Evolutionary conservation across 495 filamentous ascomycete genomes (phyloP), one percentile per base, ranked within the genome.

Genomic region (Aspergillus biplanus): DNA sequence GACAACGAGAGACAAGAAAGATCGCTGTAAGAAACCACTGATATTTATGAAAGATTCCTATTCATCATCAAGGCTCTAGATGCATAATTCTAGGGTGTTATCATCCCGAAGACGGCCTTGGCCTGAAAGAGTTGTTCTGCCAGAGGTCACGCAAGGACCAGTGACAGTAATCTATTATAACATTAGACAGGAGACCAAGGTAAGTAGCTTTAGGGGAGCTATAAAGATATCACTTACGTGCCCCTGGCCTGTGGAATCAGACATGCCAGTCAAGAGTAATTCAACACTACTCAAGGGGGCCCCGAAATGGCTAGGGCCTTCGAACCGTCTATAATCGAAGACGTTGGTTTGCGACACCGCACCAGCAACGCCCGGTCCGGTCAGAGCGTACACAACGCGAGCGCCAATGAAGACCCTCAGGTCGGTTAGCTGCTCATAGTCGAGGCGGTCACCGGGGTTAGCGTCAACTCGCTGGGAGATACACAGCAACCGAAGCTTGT

Each of bases 341-440:
- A 92, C 82, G 62, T 89, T 86, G 11, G 92, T 95, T 76, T 98
- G 93, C 3, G 86, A 74, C 16, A 93, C 86, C 1, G 95, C 90
- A 27, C 95, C 95, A 5, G 93, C 94, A 27, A 97, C 89, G 33
- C 85, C 83, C 7, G 93, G 79, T 4, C 91, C 88, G 50, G 92
- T 91, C 33, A 98, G 81, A 0, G 92, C 92, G 75, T 97, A 97
- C 21, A 96, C 82, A 52, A 97, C 81, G 37, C 92, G 86, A 9
- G 92, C 88, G 11, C 89, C 86, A 7, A 90, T 93, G 75, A 90
- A 91, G 15, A 92, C 78, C 16, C 92, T 84, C 47, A 98, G 77
- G 66, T 97, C 92, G 2, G 88, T 89, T 31, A 99, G 77, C 32
- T 87, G 86, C 33, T 81, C 71, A 3, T 89, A 86, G 57, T 82